Evolutionary conservation across 495 filamentous ascomycete genomes (phyloP), one percentile per base, ranked within the genome.

Genomic region (Neurospora sp.): DNA sequence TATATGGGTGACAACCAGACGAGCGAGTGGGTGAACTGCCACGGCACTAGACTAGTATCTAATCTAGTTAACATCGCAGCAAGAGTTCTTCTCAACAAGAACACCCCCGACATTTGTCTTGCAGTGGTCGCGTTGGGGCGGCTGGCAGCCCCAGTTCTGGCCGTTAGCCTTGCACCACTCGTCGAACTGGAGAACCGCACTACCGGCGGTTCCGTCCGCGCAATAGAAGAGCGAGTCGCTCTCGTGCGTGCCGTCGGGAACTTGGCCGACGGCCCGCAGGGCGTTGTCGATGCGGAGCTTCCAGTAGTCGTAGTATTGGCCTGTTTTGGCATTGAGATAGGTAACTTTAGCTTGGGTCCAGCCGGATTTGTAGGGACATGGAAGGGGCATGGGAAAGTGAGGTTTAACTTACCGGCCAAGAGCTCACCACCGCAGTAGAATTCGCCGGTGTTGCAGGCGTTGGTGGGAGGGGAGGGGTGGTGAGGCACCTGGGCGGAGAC

Each of bases 341-440:
- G 38, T 39, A 39, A 1, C 2, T 39, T 39, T 39, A 39, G 38
- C 38, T 9, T 10, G 38, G 38, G 38, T 9, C 38, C 38, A 38
- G 3, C 31, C 0, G 35, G 35, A 35, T 35, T 35, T 35, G 35
- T 4, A 1, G 72, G 7, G 20, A 22, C 22, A 22, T 22, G 22
- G 22, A 42, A 16, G 2, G 9, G 40, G 16, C 40, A 16, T 35
- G 35, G 6, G 35, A 0, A 35, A 35, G 22, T 6, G 41, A 14
- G 18, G 18, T 5, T 5, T 42, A 16, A 45, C 42, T 20, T 53
- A 27, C 20, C 20, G 45, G 9, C n/a, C 45, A 53, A 27, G 20
- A 53, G 45, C 45, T 53, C 45, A 27, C 2, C 4, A 14, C 72
- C 72, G 72, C 72, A 73, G 45, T 73, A 73, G 72, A 71, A 61